Evolutionary conservation across 805 yeast species (phyloP).

Genomic region (Candida sonorensis): DNA sequence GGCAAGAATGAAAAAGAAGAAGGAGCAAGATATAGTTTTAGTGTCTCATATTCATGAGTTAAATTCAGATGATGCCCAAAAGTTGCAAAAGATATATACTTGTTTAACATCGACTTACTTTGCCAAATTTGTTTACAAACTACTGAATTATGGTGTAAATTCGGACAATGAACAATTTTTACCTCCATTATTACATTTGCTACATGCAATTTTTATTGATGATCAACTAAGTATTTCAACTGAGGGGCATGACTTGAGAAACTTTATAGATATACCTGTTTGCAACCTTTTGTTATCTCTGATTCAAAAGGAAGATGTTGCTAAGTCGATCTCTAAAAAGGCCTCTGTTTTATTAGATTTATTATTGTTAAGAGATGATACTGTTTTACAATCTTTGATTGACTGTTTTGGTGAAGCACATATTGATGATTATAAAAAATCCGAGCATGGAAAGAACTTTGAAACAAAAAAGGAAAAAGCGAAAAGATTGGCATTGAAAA

Average conservation of each 20-base stretch:
- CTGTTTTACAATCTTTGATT: conserved; percentile 43
- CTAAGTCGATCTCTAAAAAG: conserved; percentile 41
- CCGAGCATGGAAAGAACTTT: conserved; percentile 33
- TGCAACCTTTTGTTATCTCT: conserved; percentile 49
- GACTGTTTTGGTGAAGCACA: conserved; percentile 53
- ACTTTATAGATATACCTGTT: conserved; percentile 48
- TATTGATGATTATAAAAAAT: conserved; percentile 41
- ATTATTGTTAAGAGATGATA: conserved; percentile 41
- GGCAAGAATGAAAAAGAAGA: conserved; percentile 30
- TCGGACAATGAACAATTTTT: conserved; percentile 47
- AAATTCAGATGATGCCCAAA: conserved; percentile 12
- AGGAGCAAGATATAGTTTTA: conserved; percentile 38
- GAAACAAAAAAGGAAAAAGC: conserved; percentile 53
- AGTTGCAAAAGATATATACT: conserved; percentile 37
- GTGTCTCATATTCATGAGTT: conserved; percentile 36
- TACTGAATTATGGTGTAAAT: conserved; percentile 47
- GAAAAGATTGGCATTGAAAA: conserved; percentile 50
- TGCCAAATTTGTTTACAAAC: conserved; percentile 50
- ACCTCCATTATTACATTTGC: conserved; percentile 55
- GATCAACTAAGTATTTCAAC: conserved; percentile 33
- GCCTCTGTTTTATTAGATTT: conserved; percentile 51
- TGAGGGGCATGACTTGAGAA: conserved; percentile 25
- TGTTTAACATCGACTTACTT: conserved; percentile 47
- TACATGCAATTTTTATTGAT: conserved; percentile 52
- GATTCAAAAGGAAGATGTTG: conserved; percentile 39